Conservation (phyloP, 2,329 filamentous ascomycete species). For the Blastomyces silverae region DNA sequence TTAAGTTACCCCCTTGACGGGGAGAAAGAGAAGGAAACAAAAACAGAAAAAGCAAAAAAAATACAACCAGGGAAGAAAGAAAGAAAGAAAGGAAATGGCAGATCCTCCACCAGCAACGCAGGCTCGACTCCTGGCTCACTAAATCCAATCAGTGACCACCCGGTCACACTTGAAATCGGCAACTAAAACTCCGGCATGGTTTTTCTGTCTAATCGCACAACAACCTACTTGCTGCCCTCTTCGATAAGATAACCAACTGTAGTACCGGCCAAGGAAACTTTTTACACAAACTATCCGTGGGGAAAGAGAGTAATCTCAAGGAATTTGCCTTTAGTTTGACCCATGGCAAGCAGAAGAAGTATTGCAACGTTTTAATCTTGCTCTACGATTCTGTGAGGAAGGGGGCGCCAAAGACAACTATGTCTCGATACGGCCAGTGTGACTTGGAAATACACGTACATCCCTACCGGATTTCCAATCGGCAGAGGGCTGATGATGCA, state of each 20-base stretch:
- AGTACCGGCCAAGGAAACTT: not conserved
- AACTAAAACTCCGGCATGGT: conserved; percentile 3
- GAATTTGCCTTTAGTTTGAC: not conserved
- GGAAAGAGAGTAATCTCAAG: conserved; percentile 1
- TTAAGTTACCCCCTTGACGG: not conserved
- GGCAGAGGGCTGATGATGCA: not conserved
- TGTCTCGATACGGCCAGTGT: not conserved
- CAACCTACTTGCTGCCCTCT: not conserved
- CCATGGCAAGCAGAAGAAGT: not conserved
- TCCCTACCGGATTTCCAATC: conserved; percentile 1
- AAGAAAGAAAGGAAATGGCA: not conserved
- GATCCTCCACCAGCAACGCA: not conserved
- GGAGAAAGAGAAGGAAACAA: not conserved
- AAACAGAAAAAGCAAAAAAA: not conserved
- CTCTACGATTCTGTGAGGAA: not conserved
- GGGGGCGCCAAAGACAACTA: not conserved
- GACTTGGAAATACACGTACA: not conserved
- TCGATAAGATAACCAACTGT: conserved; percentile 4
- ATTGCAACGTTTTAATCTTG: not conserved
- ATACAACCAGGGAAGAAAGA: not conserved
- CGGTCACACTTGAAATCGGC: conserved; percentile 11
- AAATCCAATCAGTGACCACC: conserved; percentile 1
- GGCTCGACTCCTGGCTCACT: not conserved
- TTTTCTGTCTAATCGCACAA: conserved; percentile 4
- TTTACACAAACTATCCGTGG: not conserved